A percentile compares a stretch with the other conserved stretches of the same genome.
These are phyloP conservation scores for Starmerella khaoyaiensis DNA, from an alignment of 805 yeast species.

Conservation along the genomic window DNA sequence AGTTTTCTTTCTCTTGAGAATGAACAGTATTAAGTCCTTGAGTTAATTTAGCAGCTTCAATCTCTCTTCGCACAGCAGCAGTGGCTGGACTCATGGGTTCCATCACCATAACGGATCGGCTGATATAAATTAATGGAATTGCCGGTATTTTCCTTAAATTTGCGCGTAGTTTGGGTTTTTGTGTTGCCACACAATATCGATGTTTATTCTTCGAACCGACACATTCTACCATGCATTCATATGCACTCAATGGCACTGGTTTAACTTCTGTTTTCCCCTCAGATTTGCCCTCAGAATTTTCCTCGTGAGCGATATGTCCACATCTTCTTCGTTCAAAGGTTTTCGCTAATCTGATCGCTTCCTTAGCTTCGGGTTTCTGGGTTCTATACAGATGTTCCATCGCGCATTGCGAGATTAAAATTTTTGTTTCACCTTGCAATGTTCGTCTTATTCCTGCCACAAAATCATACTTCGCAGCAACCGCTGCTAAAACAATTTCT, in stretches of 20 bases:
- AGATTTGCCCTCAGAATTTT: not conserved
- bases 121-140: slow-evolving; percentile 75
- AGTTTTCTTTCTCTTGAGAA: slow-evolving; percentile 16
- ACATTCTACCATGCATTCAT: slow-evolving; percentile 47
- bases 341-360: slow-evolving; percentile 71
- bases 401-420: slow-evolving; percentile 90
- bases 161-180: slow-evolving; percentile 56
- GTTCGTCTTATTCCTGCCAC: slow-evolving; percentile 69
- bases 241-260: slow-evolving; percentile 34
- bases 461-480: slow-evolving; percentile 60
- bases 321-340: slow-evolving; percentile 84
- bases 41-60: slow-evolving; percentile 57
- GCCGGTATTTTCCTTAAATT: slow-evolving; percentile 70
- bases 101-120: slow-evolving; percentile 88
- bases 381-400: slow-evolving; percentile 71
- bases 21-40: slow-evolving; percentile 63
- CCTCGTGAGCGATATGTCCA: slow-evolving; percentile 40
- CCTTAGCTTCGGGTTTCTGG: slow-evolving; percentile 40
- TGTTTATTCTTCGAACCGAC: slow-evolving; percentile 53
- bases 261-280: not conserved
- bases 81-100: slow-evolving; percentile 80
- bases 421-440: slow-evolving; percentile 72
- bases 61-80: slow-evolving; percentile 33
- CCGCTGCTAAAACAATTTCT: slow-evolving; percentile 53
- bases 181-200: slow-evolving; percentile 80